Conservation (phyloP, 108 stramenopile species). For the Poteriospumella lacustris region DNA sequence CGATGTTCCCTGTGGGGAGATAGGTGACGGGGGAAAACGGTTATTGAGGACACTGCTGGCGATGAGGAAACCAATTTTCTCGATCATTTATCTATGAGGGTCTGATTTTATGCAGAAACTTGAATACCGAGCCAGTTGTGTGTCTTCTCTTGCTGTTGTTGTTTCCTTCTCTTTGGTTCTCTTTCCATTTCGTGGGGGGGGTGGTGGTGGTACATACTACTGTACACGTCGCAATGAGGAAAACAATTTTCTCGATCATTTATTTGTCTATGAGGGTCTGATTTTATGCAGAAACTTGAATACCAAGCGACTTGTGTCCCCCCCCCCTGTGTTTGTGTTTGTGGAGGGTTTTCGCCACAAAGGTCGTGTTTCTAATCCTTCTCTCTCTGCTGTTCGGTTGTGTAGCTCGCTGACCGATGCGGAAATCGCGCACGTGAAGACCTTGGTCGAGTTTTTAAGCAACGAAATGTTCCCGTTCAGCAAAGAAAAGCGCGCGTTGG, state of each 20-base stretch:
- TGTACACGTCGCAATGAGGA: no score
- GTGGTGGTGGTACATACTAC: no score
- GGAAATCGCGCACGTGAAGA: background rate
- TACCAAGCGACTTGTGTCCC: background rate
- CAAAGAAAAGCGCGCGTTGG: constrained; percentile 12
- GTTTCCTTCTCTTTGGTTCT: no score
- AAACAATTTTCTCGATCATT: no score
- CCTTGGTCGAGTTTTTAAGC: constrained; percentile 1
- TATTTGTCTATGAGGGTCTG: background rate
- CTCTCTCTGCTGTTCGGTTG: background rate
- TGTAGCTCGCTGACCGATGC: background rate
- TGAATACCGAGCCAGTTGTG: constrained; percentile 15
- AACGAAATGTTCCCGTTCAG: background rate
- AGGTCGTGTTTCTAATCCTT: background rate
- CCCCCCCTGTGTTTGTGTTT: background rate
- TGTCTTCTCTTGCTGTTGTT: background rate
- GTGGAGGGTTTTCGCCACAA: background rate
- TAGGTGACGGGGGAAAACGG: no score
- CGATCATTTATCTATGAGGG: background rate
- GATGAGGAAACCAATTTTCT: no score
- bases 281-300: constrained; percentile 16
- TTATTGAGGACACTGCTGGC: no score
- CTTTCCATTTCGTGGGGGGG: no score
- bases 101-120: background rate
- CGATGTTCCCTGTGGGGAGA: no score